Percentiles rank a stretch among this genome's conserved stretches.
Conservation (phyloP, 768 basidiomycete genomes). For the Leccinum incarnatum region DNA sequence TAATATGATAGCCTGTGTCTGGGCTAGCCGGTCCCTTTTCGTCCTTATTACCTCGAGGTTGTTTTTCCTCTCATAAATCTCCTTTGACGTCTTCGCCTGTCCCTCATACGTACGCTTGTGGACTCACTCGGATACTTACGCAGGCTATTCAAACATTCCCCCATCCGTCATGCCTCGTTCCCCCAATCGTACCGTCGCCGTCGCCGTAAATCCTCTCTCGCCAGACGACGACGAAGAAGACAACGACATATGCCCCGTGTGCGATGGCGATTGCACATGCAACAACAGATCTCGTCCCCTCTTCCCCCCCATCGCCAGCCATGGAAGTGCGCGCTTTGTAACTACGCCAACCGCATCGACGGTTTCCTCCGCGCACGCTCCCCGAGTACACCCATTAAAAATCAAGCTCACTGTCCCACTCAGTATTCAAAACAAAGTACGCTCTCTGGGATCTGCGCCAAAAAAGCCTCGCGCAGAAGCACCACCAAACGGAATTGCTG, state of each 20-base stretch:
- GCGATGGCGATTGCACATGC: constrained; percentile 89
- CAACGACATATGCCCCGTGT: constrained; percentile 85
- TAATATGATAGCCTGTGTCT: constrained; percentile 32
- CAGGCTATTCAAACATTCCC: constrained; percentile 47
- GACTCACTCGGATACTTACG: constrained; percentile 19
- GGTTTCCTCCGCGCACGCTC: constrained; percentile 30
- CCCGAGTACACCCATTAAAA: constrained; percentile 47
- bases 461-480: constrained; percentile 31
- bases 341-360: constrained; percentile 38
- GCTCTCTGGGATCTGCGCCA: constrained; percentile 21
- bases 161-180: constrained; percentile 65
- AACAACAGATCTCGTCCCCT: constrained; percentile 41
- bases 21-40: constrained; percentile 9
- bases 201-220: constrained; percentile 35
- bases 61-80: constrained; percentile 23
- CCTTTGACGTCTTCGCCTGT: constrained; percentile 22
- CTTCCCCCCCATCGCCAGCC: constrained; percentile 28
- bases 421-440: constrained; percentile 47
- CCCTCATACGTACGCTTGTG: constrained; percentile 22
- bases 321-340: constrained; percentile 39
- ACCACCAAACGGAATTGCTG: constrained; percentile 41
- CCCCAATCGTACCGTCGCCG: constrained; percentile 65
- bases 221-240: constrained; percentile 74
- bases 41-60: constrained; percentile 17
- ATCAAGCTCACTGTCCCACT: constrained; percentile 71